Conservation (phyloP, 1,139 yeast genomes). For the Pichia sp. region DNA sequence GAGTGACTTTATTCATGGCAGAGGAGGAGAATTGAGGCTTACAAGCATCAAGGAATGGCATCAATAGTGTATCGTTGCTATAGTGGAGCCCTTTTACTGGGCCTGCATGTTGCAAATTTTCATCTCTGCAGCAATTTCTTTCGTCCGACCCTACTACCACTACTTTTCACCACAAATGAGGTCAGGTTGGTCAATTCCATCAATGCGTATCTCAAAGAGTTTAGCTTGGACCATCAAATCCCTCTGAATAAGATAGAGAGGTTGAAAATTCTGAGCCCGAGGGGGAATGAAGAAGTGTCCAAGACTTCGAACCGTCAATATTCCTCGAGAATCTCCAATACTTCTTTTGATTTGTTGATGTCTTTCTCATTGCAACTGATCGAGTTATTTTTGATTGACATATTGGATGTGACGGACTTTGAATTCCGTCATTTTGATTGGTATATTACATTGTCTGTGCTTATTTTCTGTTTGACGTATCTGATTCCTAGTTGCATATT, state of each 20-base stretch:
- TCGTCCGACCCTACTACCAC: slow-evolving; percentile 15
- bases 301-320: not conserved
- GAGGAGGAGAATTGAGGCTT: not conserved
- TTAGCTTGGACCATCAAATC: slow-evolving; percentile 15
- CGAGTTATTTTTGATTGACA: slow-evolving; percentile 29
- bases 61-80: slow-evolving; percentile 4
- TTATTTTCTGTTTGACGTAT: slow-evolving; percentile 26
- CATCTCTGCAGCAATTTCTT: slow-evolving; percentile 11
- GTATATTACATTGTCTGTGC: slow-evolving; percentile 25
- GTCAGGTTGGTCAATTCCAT: slow-evolving; percentile 8
- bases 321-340: not conserved
- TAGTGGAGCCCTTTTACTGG: slow-evolving; percentile 3
- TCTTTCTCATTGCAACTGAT: slow-evolving; percentile 29
- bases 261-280: not conserved
- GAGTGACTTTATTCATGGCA: too few relatives aligned
- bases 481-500: slow-evolving; percentile 27
- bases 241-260: not conserved
- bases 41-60: not conserved
- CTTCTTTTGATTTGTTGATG: slow-evolving; percentile 25
- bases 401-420: slow-evolving; percentile 22
- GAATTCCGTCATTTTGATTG: slow-evolving; percentile 26
- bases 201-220: slow-evolving; percentile 13
- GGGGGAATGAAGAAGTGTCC: not conserved
- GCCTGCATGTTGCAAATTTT: slow-evolving; percentile 6
- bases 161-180: slow-evolving; percentile 14